A percentile compares a stretch with the other conserved stretches of the same genome.
Evolutionary conservation across 306 rosid species (phyloP).

Genomic region (Citrullus colocynthis): DNA sequence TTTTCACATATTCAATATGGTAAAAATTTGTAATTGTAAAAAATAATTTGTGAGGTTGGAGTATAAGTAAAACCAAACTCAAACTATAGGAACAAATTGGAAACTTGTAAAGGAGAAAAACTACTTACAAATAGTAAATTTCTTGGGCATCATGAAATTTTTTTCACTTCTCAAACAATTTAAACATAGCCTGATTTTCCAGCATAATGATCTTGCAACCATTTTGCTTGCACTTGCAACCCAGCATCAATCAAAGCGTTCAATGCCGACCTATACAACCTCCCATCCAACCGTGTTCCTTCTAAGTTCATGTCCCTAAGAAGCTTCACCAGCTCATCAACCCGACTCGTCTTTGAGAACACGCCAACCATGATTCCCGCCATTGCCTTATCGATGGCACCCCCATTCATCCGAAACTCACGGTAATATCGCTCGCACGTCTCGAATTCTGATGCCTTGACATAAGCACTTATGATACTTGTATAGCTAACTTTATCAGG

Average conservation of each 20-base stretch:
- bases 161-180: background rate
- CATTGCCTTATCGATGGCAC: conserved; percentile 49
- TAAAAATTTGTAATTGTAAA: too few species aligned
- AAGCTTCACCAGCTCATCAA: conserved; percentile 53
- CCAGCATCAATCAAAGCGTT: conserved; percentile 63
- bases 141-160: background rate
- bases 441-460: conserved; percentile 39
- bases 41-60: too few species aligned
- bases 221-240: conserved; percentile 35
- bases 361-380: conserved; percentile 71
- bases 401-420: conserved; percentile 51
- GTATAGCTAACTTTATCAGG: conserved; percentile 70
- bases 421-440: conserved; percentile 26
- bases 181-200: background rate
- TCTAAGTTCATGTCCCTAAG: conserved; percentile 51
- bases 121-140: background rate
- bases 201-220: conserved; percentile 24
- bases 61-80: too few species aligned
- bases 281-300: conserved; percentile 44
- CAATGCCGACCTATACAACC: conserved; percentile 52
- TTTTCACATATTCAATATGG: too few species aligned
- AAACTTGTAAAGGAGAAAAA: too few species aligned
- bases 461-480: conserved; percentile 44
- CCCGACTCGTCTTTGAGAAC: conserved; percentile 32
- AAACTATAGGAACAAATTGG: background rate